These are phyloP conservation scores for Thielaviopsis ethacetica DNA, from an alignment of 2,329 filamentous ascomycete species.

Conservation along the genomic window DNA sequence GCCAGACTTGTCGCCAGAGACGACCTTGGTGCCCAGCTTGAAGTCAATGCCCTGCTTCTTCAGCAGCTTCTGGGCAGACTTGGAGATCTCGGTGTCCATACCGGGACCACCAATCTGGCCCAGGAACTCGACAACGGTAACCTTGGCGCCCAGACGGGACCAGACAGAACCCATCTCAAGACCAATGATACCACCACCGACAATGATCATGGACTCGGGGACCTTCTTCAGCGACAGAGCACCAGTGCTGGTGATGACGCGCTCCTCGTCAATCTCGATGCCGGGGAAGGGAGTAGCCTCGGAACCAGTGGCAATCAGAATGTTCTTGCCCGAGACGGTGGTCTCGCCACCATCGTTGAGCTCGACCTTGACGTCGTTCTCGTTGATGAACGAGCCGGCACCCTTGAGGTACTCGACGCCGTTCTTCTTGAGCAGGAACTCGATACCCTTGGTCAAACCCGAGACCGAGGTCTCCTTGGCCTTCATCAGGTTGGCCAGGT, in stretches of 20 bases:
- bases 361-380: constrained; percentile 82
- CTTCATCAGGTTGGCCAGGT: constrained; percentile 93
- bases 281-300: constrained; percentile 95
- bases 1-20: constrained; percentile 63
- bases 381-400: constrained; percentile 68
- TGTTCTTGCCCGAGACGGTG: constrained; percentile 81
- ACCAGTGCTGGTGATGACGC: constrained; percentile 89
- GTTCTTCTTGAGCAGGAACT: constrained; percentile 99
- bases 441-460: constrained; percentile 88
- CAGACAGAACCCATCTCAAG: constrained; percentile 97
- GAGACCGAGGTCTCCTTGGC: constrained; percentile 86
- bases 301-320: constrained; percentile 89
- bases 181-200: constrained; percentile 96
- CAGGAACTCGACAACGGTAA: constrained; percentile 94
- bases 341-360: constrained; percentile 85
- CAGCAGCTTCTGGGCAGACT: constrained; percentile 80
- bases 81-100: constrained; percentile 90
- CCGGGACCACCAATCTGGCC: constrained; percentile 92
- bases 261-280: constrained; percentile 91
- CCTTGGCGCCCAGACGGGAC: constrained; percentile 83
- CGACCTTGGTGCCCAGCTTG: constrained; percentile 93
- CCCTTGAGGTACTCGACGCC: constrained; percentile 97
- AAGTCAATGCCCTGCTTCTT: constrained; percentile 96
- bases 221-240: constrained; percentile 80
- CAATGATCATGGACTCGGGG: constrained; percentile 91